A percentile compares a stretch with the other conserved stretches of the same genome.
phyloP scores from a whole-genome alignment of 306 rosid species.

The Castanopsis chinensis region DNA sequence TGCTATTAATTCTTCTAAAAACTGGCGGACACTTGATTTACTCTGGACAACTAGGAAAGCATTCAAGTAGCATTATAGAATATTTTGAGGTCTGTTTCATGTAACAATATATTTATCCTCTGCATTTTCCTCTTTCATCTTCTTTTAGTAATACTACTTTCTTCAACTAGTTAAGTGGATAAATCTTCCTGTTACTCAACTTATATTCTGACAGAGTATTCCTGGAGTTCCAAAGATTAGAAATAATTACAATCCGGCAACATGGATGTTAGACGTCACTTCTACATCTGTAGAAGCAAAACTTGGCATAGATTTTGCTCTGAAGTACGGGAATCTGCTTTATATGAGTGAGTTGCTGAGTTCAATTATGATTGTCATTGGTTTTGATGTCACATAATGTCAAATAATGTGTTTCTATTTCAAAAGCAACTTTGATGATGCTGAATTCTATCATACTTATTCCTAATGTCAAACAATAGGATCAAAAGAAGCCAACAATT shows the following conservation, averaged over 20 bases:
- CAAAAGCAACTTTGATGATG: too few species aligned
- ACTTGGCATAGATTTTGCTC: slow-evolving; percentile 60
- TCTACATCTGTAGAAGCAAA: slow-evolving; percentile 50
- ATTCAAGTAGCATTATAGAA: slow-evolving; percentile 44
- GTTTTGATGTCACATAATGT: background rate
- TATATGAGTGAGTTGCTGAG: slow-evolving; percentile 40
- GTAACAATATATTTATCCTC: background rate
- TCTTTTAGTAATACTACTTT: background rate
- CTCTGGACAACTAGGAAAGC: slow-evolving; percentile 48
- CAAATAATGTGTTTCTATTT: too few species aligned
- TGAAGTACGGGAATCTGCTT: slow-evolving; percentile 45
- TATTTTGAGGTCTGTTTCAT: slow-evolving; percentile 53
- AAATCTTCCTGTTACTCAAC: slow-evolving; percentile 16
- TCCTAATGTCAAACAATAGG: background rate
- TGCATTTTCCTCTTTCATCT: background rate
- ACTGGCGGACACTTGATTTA: slow-evolving; percentile 52
- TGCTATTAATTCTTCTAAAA: slow-evolving; percentile 55
- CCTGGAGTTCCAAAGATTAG: slow-evolving; percentile 59
- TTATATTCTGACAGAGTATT: slow-evolving; percentile 38
- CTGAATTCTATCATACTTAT: background rate
- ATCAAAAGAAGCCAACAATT: background rate
- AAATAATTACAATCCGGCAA: slow-evolving; percentile 64
- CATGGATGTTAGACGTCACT: slow-evolving; percentile 77
- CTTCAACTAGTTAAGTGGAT: background rate
- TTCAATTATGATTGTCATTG: background rate